Base-by-base conservation (phyloP, 768 basidiomycete species). In the Trametes maxima region DNA sequence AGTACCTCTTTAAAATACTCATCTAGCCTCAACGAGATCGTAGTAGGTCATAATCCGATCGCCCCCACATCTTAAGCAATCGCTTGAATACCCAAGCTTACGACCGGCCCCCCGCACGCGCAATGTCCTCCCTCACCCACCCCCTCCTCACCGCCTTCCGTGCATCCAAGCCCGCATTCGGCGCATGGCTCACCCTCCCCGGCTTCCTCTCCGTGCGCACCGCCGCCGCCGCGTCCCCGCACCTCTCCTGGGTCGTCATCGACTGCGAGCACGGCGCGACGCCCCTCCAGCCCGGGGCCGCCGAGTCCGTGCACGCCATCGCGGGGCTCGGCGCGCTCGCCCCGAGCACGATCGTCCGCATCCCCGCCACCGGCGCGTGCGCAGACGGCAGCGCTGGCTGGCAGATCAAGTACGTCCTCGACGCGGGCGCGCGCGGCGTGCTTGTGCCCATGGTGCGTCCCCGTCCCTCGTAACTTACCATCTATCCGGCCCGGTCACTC, bases 381-480 rank as follows among this genome's bases (percentile, higher is more conserved):
- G 69, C 68, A 52, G 66, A 70, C 42, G 74, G 75, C 0, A 81
- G 82, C 63, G 84, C 85, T 2, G 78, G 79, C 57, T 88, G 87
- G 86, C 87, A 88, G 70, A 87, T 89, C 73, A 89, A 89, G 73
- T 78, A 85, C 61, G 87, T 83, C 0, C 78, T 89, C 33, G 88
- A 89, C 67, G 83, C 84, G 0, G 88, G 88, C 5, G 88, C 87
- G 17, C 76, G 78, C 25, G 87, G 88, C 0, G 74, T 89, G 5
- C 66, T 90, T 43, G 83, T 88, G 0, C 88, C 88, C 4, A 86
- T 89, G 86, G 86, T 89, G 65, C 39, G 75, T 57, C n/a, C n/a
- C n/a, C n/a, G n/a, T n/a, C n/a, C n/a, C n/a, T n/a, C n/a, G n/a
- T n/a, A n/a, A n/a, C n/a, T n/a, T n/a, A n/a, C n/a, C n/a, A n/a